Conservation (phyloP, 805 yeast genomes). For the Komagataella phaffii region DNA sequence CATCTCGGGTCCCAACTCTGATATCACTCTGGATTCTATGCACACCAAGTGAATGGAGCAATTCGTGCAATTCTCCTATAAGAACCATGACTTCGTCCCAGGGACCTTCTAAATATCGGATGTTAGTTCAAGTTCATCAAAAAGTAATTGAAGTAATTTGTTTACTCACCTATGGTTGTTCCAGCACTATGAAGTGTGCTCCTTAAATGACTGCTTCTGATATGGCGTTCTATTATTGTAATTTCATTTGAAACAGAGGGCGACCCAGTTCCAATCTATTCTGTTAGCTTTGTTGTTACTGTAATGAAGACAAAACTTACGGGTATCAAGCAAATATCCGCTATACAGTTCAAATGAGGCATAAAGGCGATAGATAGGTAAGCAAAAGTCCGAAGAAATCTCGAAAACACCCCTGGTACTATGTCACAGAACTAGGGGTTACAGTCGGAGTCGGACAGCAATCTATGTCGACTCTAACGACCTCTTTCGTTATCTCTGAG, state of each 20-base stretch:
- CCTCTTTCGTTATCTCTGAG: too few relatives aligned
- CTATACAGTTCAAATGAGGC: conserved; percentile 52
- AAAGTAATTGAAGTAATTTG: not conserved
- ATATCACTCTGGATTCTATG: conserved; percentile 77
- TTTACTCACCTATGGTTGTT: conserved; percentile 44
- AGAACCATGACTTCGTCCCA: conserved; percentile 79
- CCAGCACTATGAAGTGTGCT: conserved; percentile 84
- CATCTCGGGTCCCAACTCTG: conserved; percentile 74
- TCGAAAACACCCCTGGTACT: not conserved
- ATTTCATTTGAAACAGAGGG: conserved; percentile 78
- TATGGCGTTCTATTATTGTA: conserved; percentile 51
- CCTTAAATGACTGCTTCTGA: conserved; percentile 47
- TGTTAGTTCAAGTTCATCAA: conserved; percentile 1
- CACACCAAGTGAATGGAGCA: conserved; percentile 58
- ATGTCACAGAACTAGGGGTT: too few relatives aligned
- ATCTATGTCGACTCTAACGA: too few relatives aligned
- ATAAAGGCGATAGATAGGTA: not conserved
- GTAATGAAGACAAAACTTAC: conserved; percentile 24
- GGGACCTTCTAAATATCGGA: conserved; percentile 48
- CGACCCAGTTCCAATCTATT: conserved; percentile 58
- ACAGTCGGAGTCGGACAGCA: too few relatives aligned
- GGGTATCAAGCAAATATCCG: conserved; percentile 80
- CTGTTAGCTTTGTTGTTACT: conserved; percentile 2
- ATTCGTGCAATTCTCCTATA: conserved; percentile 67
- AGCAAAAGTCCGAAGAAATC: not conserved